Conservation (phyloP, 352 stramenopile genomes). For the Thalassiosira pacifica region DNA sequence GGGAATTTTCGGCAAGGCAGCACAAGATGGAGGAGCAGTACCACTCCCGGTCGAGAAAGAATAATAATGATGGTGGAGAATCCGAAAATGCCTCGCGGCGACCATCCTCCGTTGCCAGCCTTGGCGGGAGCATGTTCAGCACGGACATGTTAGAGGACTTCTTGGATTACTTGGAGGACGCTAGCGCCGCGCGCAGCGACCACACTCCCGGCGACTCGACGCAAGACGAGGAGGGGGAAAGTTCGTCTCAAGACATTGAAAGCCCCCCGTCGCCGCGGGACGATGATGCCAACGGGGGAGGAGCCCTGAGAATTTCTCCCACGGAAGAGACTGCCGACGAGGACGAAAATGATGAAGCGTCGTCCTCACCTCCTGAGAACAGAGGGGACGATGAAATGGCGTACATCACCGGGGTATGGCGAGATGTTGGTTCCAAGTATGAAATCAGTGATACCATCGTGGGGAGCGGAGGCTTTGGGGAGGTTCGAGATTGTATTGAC, state of each 20-base stretch:
- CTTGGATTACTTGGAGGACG: conserved; percentile 27
- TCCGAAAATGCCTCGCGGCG: background rate
- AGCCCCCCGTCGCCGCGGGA: conserved; percentile 21
- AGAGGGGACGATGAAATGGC: conserved; percentile 40
- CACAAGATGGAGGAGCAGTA: conserved; percentile 43
- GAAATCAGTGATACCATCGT: conserved; percentile 47
- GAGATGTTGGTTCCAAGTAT: conserved; percentile 49
- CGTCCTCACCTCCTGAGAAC: conserved; percentile 1
- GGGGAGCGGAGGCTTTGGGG: conserved; percentile 49
- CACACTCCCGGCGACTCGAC: background rate
- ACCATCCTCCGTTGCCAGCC: background rate
- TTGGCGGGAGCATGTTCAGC: conserved; percentile 42
- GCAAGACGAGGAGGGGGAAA: conserved; percentile 6
- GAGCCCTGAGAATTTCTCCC: background rate
- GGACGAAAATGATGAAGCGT: background rate
- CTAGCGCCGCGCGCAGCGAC: background rate
- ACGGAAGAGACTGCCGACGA: background rate
- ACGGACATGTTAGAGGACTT: conserved; percentile 45
- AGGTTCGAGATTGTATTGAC: conserved; percentile 47
- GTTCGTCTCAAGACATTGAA: background rate
- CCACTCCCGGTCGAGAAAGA: background rate
- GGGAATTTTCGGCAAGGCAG: conserved; percentile 62
- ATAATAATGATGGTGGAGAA: background rate
- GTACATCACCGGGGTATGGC: conserved; percentile 49
- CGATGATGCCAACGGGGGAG: conserved; percentile 8